Conservation (phyloP, 2,329 filamentous ascomycete genomes). For the Phyllosticta paracitricarpa region DNA sequence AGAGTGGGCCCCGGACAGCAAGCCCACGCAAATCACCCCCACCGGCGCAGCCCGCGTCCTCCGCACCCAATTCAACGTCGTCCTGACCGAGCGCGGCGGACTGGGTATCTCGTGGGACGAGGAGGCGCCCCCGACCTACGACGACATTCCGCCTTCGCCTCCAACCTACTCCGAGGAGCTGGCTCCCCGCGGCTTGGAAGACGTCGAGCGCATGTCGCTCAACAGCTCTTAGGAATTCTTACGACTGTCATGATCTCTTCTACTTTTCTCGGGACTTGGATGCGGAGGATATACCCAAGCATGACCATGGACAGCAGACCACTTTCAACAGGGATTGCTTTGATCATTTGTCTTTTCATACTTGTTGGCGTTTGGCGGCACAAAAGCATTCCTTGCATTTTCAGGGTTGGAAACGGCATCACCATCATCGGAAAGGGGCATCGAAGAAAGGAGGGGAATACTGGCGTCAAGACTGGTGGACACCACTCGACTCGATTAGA, state of each 20-base stretch:
- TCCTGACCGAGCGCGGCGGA: slow-evolving; percentile 72
- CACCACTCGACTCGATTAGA: not conserved
- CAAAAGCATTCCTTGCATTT: slow-evolving; percentile 1
- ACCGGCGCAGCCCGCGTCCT: slow-evolving; percentile 86
- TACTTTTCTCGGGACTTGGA: slow-evolving; percentile 5
- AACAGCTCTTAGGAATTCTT: slow-evolving; percentile 8
- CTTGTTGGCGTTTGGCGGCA: not conserved
- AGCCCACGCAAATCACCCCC: slow-evolving; percentile 65
- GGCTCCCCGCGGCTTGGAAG: slow-evolving; percentile 13
- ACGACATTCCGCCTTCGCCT: slow-evolving; percentile 81
- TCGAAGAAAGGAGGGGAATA: too few species aligned
- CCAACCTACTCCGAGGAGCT: slow-evolving; percentile 41
- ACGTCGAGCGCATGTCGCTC: slow-evolving; percentile 10
- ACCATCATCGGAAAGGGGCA: not conserved
- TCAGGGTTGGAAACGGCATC: not conserved
- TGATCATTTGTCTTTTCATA: not conserved
- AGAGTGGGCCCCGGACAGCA: slow-evolving; percentile 64
- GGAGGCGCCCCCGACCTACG: slow-evolving; percentile 86
- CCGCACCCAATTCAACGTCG: slow-evolving; percentile 79
- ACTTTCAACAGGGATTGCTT: not conserved
- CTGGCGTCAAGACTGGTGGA: too few species aligned
- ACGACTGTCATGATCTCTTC: not conserved
- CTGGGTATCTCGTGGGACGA: slow-evolving; percentile 95
- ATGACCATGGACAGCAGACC: slow-evolving; percentile 7
- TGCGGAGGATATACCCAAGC: slow-evolving; percentile 11